Percentiles rank a stretch among this genome's conserved stretches.
Evolutionary conservation across 345 rosid species (phyloP).

Genomic region (Excoecaria cochinchinensis): DNA sequence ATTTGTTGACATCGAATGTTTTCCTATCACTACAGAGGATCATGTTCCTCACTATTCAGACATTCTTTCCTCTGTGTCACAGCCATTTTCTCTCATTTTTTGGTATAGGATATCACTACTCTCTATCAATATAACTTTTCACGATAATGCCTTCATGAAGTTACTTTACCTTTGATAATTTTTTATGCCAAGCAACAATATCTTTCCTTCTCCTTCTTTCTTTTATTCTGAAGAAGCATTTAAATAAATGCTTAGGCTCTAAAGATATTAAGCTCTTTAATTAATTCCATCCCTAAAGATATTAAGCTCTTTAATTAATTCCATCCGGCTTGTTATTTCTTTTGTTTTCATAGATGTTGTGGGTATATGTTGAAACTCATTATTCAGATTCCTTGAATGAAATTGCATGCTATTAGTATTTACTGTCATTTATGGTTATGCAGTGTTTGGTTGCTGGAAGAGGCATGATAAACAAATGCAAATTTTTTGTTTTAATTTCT

Average conservation of each 20-base stretch:
- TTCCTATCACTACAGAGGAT: too few relatives aligned
- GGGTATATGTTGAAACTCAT: neutral
- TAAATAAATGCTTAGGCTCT: neutral
- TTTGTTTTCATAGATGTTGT: neutral
- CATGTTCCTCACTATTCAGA: too few relatives aligned
- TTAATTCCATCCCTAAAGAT: too few relatives aligned
- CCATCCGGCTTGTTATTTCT: neutral
- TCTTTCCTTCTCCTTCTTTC: neutral
- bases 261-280: too few relatives aligned
- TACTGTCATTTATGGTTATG: neutral
- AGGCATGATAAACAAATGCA: neutral
- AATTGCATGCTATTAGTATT: neutral
- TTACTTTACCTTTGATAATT: neutral
- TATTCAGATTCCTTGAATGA: neutral
- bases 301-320: neutral
- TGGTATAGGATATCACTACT: neutral
- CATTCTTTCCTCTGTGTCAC: neutral
- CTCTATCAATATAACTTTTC: neutral
- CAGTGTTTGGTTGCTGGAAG: neutral
- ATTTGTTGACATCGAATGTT: too few relatives aligned
- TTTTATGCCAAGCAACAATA: neutral
- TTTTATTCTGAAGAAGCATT: neutral
- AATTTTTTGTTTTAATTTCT: neutral
- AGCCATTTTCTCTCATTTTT: neutral
- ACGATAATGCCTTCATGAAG: neutral